Percentiles rank a stretch among this genome's conserved stretches.
Evolutionary conservation across 78 protist genomes (phyloP).

Genomic region (Dictyostelium brefeldianum): DNA sequence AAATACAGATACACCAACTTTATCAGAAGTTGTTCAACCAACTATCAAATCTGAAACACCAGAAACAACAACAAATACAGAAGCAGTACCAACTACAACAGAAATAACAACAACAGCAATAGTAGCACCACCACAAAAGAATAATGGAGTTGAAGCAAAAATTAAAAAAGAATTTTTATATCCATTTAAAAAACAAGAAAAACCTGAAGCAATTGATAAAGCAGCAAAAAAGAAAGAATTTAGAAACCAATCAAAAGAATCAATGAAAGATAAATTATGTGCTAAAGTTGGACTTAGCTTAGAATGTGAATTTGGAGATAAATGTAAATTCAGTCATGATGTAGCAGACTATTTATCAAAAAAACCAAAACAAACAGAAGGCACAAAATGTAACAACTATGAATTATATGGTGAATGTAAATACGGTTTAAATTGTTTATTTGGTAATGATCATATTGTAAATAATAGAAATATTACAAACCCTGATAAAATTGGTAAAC

Average conservation of each 20-base stretch:
- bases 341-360: constrained; percentile 21
- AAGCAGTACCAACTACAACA: not conserved
- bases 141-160: not conserved
- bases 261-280: constrained; percentile 11
- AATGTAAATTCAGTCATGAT: constrained; percentile 76
- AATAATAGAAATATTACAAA: constrained; percentile 22
- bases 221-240: not conserved
- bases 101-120: not conserved
- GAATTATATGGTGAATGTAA: constrained; percentile 78
- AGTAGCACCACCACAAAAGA: not conserved
- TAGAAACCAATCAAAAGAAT: not conserved
- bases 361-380: constrained; percentile 44
- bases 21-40: not conserved
- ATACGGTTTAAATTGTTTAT: constrained; percentile 65
- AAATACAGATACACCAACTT: too few relatives aligned
- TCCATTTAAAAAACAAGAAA: not conserved
- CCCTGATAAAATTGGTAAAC: not conserved
- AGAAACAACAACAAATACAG: not conserved
- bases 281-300: not conserved
- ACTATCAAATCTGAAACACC: not conserved
- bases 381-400: constrained; percentile 35
- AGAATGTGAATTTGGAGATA: constrained; percentile 26
- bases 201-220: not conserved
- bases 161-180: not conserved
- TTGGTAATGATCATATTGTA: constrained; percentile 63